Evolutionary conservation across 176 grass and related monocot species (phyloP).

Genomic region (Cenchrus fungigraminus): DNA sequence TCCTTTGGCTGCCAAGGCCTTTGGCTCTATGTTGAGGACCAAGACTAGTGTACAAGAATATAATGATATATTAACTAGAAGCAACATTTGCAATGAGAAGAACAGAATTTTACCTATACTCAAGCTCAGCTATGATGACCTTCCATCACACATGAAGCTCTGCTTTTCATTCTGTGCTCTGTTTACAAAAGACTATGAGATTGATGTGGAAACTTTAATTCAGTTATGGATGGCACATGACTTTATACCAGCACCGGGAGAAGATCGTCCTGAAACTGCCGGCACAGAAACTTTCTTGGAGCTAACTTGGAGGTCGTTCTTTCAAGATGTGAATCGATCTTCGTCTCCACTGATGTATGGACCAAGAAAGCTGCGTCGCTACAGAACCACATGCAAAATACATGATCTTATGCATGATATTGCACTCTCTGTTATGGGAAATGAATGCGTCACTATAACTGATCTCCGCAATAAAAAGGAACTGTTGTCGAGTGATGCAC

Average conservation of each 20-base stretch:
- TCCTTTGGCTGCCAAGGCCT: neutral
- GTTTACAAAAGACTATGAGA: constrained; percentile 1
- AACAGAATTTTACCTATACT: neutral
- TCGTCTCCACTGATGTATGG: too few species aligned
- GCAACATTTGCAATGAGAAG: neutral
- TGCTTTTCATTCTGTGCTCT: neutral
- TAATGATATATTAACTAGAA: neutral
- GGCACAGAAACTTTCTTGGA: neutral
- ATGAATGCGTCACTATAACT: neutral
- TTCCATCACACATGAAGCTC: neutral
- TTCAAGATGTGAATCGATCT: neutral
- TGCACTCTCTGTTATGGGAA: neutral
- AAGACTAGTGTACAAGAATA: neutral
- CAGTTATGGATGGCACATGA: neutral
- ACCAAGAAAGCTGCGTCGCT: too few species aligned
- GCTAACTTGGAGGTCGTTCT: constrained; percentile 8
- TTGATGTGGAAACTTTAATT: neutral
- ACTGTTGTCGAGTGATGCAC: too few species aligned
- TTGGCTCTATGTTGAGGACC: neutral
- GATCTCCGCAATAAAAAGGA: too few species aligned
- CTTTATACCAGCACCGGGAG: neutral
- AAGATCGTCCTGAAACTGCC: neutral
- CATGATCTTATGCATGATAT: neutral
- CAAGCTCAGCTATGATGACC: neutral
- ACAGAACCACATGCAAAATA: neutral